These are phyloP conservation scores for Pseudogymnoascus verrucosus DNA, from an alignment of 2,329 filamentous ascomycete species.

Conservation along the genomic window DNA sequence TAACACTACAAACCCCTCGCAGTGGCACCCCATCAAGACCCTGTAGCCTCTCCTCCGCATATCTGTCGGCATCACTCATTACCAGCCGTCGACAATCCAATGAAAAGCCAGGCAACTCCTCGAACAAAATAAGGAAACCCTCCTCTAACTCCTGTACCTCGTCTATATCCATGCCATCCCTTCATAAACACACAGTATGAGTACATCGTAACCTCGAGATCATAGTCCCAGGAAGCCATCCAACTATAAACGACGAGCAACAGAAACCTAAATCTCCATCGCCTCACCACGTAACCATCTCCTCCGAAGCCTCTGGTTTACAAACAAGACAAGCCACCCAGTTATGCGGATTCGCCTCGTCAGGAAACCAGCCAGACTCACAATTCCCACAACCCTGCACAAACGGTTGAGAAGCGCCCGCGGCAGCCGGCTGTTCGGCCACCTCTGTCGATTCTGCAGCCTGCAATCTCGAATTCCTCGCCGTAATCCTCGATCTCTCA, in stretches of 20 bases:
- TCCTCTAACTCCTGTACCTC: neutral
- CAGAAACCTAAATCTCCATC: neutral
- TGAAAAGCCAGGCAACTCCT: neutral
- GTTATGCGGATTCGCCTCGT: neutral
- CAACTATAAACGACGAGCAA: neutral
- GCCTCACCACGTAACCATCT: neutral
- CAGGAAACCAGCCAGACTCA: neutral
- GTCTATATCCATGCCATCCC: neutral
- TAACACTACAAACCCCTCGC: neutral
- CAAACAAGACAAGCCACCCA: conserved; percentile 6
- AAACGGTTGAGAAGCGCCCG: neutral
- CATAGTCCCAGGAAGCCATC: neutral
- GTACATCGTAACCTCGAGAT: neutral
- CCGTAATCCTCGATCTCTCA: neutral
- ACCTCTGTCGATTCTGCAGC: neutral
- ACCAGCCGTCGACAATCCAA: neutral
- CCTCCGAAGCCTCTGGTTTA: neutral
- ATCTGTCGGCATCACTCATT: neutral
- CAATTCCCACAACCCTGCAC: conserved; percentile 1
- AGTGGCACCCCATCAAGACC: neutral
- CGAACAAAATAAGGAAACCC: neutral
- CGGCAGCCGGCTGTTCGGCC: neutral
- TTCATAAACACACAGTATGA: conserved; percentile 2
- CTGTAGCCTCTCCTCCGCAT: neutral
- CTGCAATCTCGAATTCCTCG: neutral